Percentiles rank a stretch among this genome's conserved stretches.
phyloP scores from a whole-genome alignment of 768 basidiomycete species.

The Boletus fagicola region DNA sequence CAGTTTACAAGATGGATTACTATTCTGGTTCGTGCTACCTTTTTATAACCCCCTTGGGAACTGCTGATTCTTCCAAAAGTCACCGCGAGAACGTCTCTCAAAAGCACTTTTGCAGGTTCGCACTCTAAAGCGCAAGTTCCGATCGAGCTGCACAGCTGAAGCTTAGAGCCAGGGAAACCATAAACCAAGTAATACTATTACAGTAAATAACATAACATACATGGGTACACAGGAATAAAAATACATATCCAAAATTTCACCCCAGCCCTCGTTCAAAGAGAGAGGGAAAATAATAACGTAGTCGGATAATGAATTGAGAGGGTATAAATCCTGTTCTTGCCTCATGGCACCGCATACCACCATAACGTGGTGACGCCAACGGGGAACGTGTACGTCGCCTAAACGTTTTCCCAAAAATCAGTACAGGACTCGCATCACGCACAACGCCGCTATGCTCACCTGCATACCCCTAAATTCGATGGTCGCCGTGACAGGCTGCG shows the following conservation, averaged over 20 bases:
- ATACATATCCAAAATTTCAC: not conserved
- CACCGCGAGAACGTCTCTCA: no score
- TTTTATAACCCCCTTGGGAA: no score
- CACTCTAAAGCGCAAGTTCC: no score
- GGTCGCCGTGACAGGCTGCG: constrained; percentile 51
- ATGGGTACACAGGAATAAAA: not conserved
- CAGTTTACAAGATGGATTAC: no score
- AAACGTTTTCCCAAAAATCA: not conserved
- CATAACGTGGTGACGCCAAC: constrained; percentile 64
- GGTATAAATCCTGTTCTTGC: not conserved
- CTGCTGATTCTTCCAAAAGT: no score
- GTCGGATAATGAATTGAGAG: no score
- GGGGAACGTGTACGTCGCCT: constrained; percentile 75
- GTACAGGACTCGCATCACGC: not conserved
- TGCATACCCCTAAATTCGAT: constrained; percentile 65
- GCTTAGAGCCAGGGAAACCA: no score
- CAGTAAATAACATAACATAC: not conserved
- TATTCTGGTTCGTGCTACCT: no score
- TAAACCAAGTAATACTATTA: not conserved
- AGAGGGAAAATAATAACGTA: not conserved
- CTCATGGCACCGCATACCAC: constrained; percentile 42
- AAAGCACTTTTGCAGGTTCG: no score
- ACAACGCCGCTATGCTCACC: constrained; percentile 34
- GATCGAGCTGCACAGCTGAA: not conserved
- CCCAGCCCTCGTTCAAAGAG: not conserved